A percentile compares a stretch with the other conserved stretches of the same genome.
These are phyloP conservation scores for Gloeophyllum trabeum DNA, from an alignment of 768 basidiomycete genomes.

Conservation along the genomic window DNA sequence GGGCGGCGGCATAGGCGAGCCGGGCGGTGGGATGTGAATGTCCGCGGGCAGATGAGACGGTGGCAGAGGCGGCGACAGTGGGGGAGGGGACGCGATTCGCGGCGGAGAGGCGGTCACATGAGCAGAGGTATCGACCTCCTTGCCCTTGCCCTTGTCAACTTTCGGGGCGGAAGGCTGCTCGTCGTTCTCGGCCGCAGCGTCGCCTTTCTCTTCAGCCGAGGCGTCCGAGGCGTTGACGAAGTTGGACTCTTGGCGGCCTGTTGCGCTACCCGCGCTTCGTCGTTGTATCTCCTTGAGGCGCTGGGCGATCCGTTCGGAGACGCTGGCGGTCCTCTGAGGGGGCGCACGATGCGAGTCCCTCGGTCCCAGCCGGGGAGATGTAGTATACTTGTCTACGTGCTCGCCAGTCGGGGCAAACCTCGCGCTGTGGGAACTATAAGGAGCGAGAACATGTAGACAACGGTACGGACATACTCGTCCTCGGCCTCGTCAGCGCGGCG, in stretches of 20 bases:
- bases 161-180: conserved; percentile 28
- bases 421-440: conserved; percentile 35
- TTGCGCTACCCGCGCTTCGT: conserved; percentile 26
- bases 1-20: conserved; percentile 24
- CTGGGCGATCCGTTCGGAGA: conserved; percentile 79
- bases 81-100: conserved; percentile 41
- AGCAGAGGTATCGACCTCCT: conserved; percentile 33
- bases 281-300: conserved; percentile 75
- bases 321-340: conserved; percentile 60
- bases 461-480: conserved; percentile 62
- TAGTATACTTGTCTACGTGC: conserved; percentile 64
- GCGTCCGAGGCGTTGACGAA: too few relatives aligned
- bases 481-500: conserved; percentile 85
- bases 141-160: conserved; percentile 81
- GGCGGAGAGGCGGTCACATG: conserved; percentile 15
- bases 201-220: conserved; percentile 15
- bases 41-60: conserved; percentile 27
- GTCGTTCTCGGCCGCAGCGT: conserved; percentile 18
- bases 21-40: conserved; percentile 17
- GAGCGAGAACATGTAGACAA: conserved; percentile 5
- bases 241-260: too few relatives aligned
- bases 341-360: conserved; percentile 25
- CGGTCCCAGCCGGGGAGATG: conserved; percentile 51
- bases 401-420: conserved; percentile 75
- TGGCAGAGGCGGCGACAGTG: conserved; percentile 50